Conservation (phyloP, 2,329 filamentous ascomycete species). For the Colletotrichum cereale region DNA sequence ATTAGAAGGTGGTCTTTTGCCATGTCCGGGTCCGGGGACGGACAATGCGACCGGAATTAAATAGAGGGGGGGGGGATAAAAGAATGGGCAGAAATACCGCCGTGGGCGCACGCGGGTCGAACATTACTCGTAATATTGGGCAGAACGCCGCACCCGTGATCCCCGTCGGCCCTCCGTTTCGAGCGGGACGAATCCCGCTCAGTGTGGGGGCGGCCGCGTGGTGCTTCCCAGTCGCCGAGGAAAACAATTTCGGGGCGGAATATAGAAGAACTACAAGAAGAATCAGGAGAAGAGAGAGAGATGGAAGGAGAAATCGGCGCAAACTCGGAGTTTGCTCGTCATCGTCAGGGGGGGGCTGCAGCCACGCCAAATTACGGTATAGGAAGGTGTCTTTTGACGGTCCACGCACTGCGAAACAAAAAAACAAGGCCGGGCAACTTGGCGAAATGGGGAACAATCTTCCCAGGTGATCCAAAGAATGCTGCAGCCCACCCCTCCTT, state of each 20-base stretch:
- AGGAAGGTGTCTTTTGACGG: background rate
- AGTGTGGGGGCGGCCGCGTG: too few relatives aligned
- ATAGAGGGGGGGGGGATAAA: too few relatives aligned
- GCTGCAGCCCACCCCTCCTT: background rate
- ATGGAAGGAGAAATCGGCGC: background rate
- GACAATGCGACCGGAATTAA: background rate
- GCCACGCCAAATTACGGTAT: background rate
- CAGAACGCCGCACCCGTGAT: background rate
- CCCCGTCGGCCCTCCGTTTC: background rate
- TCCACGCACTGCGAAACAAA: background rate
- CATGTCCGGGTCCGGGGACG: background rate
- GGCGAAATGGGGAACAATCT: background rate
- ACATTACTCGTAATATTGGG: conserved; percentile 5
- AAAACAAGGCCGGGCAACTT: background rate
- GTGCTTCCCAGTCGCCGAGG: background rate
- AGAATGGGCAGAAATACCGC: too few relatives aligned
- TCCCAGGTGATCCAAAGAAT: background rate
- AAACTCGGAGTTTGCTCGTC: background rate
- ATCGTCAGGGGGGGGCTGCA: background rate
- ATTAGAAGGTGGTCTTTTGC: conserved; percentile 13
- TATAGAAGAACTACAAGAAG: background rate
- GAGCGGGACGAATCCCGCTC: too few relatives aligned
- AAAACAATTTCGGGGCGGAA: background rate
- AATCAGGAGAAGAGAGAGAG: background rate
- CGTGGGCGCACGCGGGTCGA: too few relatives aligned